A percentile compares a stretch with the other conserved stretches of the same genome.
These are phyloP conservation scores for Cryptomeria japonica DNA, from an alignment of 75 land plant species.

Conservation along the genomic window DNA sequence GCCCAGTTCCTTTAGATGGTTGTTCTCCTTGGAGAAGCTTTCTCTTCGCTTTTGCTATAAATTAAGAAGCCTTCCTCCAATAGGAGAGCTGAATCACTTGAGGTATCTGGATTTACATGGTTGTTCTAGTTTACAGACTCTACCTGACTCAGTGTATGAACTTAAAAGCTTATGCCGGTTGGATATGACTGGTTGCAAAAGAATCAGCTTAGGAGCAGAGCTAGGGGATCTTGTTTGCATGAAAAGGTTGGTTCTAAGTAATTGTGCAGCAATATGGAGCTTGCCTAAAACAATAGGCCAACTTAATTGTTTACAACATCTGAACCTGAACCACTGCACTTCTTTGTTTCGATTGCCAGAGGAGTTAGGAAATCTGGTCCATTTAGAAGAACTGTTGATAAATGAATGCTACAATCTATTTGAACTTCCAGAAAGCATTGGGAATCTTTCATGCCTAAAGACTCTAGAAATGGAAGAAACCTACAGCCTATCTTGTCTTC, in stretches of 20 bases:
- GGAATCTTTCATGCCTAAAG: background rate
- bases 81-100: background rate
- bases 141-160: slow-evolving; percentile 8
- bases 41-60: background rate
- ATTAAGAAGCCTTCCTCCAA: slow-evolving; percentile 5
- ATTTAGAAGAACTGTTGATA: slow-evolving; percentile 9
- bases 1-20: background rate
- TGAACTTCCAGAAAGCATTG: slow-evolving; percentile 10
- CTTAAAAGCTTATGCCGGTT: background rate
- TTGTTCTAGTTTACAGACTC: slow-evolving; percentile 5
- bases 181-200: background rate
- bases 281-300: slow-evolving; percentile 2
- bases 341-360: slow-evolving; percentile 9
- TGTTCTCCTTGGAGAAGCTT: background rate
- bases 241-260: slow-evolving; percentile 6
- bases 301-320: background rate
- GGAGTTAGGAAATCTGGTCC: slow-evolving; percentile 1
- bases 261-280: background rate
- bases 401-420: slow-evolving; percentile 11
- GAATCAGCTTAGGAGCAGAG: slow-evolving; percentile 1
- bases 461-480: slow-evolving; percentile 10
- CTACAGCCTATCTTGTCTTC: background rate
- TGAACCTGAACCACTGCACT: background rate
- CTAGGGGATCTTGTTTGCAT: background rate
- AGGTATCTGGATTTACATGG: slow-evolving; percentile 2